These are phyloP conservation scores for Aspergillus ruber DNA, from an alignment of 2,329 filamentous ascomycete genomes.

Conservation along the genomic window DNA sequence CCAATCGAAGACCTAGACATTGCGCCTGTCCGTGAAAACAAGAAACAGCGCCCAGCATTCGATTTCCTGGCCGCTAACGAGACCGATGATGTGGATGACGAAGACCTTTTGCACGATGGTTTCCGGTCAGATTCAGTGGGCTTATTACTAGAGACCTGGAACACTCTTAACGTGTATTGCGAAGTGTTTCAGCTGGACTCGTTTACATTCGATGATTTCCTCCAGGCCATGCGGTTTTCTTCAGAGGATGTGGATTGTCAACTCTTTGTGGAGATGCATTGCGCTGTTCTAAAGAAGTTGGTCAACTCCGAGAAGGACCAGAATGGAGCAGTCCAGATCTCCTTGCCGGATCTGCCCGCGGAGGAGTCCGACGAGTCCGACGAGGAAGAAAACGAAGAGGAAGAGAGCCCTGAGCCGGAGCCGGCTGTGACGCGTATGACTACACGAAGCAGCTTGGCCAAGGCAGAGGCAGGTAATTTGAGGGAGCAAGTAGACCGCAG, in stretches of 20 bases:
- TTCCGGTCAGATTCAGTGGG: constrained; percentile 83
- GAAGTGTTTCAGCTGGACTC: constrained; percentile 91
- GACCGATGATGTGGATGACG: constrained; percentile 45
- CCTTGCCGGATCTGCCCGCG: constrained; percentile 66
- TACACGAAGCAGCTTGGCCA: constrained; percentile 79
- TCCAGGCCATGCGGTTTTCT: constrained; percentile 76
- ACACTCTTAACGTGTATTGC: constrained; percentile 96
- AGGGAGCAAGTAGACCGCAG: constrained; percentile 54
- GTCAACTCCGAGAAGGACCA: constrained; percentile 65
- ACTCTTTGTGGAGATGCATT: constrained; percentile 84
- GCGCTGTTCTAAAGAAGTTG: constrained; percentile 78
- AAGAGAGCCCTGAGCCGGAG: constrained; percentile 64
- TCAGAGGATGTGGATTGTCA: constrained; percentile 71
- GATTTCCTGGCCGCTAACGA: constrained; percentile 69
- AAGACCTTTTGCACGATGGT: constrained; percentile 36
- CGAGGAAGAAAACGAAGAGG: constrained; percentile 52
- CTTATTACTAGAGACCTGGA: constrained; percentile 82
- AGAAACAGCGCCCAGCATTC: constrained; percentile 62
- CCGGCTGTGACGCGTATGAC: constrained; percentile 59
- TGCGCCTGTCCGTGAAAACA: constrained; percentile 54
- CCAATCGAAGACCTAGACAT: constrained; percentile 92
- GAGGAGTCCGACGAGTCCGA: constrained; percentile 62
- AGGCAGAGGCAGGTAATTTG: constrained; percentile 66
- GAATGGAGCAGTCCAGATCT: constrained; percentile 71
- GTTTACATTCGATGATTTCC: constrained; percentile 94